Conservation (phyloP, 805 yeast species). For the Kodamaea nitidulidarum region DNA sequence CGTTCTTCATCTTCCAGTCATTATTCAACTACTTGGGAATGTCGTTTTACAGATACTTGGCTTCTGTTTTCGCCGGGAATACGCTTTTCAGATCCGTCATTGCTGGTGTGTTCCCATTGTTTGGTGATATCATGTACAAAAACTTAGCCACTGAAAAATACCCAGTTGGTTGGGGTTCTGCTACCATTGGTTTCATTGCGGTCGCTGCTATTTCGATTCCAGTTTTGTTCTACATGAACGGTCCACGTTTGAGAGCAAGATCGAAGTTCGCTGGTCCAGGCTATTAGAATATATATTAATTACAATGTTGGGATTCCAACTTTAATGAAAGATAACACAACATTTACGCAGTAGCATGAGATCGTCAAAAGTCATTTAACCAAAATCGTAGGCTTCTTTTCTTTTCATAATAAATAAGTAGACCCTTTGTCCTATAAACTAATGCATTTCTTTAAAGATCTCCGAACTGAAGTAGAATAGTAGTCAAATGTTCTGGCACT, state of each 20-base stretch:
- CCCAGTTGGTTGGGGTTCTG: constrained; percentile 59
- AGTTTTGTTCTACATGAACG: constrained; percentile 39
- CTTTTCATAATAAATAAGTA: too few relatives aligned
- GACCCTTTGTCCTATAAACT: too few relatives aligned
- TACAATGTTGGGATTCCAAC: too few relatives aligned
- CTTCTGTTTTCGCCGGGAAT: constrained; percentile 59
- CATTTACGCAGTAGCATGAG: too few relatives aligned
- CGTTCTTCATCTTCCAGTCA: constrained; percentile 44
- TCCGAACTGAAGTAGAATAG: too few relatives aligned
- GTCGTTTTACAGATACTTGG: constrained; percentile 47
- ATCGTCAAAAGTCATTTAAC: too few relatives aligned
- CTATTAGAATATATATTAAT: too few relatives aligned
- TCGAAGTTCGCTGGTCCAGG: constrained; percentile 38
- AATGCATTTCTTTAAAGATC: too few relatives aligned
- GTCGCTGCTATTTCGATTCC: constrained; percentile 46
- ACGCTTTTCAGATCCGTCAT: constrained; percentile 46
- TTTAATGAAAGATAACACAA: too few relatives aligned
- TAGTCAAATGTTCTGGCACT: too few relatives aligned
- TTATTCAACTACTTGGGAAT: constrained; percentile 47
- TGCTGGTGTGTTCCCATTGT: constrained; percentile 62
- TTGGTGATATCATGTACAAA: constrained; percentile 56
- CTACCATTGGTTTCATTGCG: constrained; percentile 45
- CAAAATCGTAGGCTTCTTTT: too few relatives aligned
- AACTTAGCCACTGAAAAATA: constrained; percentile 44
- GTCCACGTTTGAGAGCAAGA: constrained; percentile 43